Evolutionary conservation across 305 asterid genomes (phyloP), one percentile per base, ranked within the genome.

Genomic region (Fraxinus angustifolia): DNA sequence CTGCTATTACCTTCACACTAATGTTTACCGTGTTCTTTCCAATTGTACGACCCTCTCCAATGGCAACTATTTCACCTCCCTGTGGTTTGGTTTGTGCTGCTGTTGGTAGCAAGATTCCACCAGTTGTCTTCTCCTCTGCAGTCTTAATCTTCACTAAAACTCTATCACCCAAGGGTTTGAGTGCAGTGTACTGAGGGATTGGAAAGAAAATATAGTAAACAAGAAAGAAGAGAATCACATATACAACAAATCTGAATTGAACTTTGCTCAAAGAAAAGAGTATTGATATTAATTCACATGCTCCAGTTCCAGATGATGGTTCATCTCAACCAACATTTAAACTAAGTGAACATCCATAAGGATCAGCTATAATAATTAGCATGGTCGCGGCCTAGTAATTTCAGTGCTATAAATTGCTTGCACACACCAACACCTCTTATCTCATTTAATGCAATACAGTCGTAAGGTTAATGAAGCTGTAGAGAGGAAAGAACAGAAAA

Each of bases 111-210:
- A 95, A 85, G 84, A 95, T 95, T 40, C 99, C 99, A 76, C 99
- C 99, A 0, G 90, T 80, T 10, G 93, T 89, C 86, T 90, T 95
- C 90, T 95, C 99, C 85, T 95, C 99, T 0, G 94, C 89, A 1
- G 82, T 83, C 82, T 88, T 92, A 70, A 92, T 85, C 87, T 95
- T 95, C 81, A 95, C 95, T 88, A 95, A 82, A 83, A 93, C 90
- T 87, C 99, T 87, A 82, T 95, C 99, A 2, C 97, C 99, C 92
- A 95, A 87, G 36, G 98, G 99, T 87, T 92, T 95, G 71, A 95
- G 89, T 14, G 96, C 16, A 31, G 99, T 95, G 88, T 95, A 94
- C 99, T 95, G 84, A 12, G 42, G 33, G 38, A 75, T 21, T 45
- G 70, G 76, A 72, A 56, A 16, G 73, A 14, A 68, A 28, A 68